Base-by-base conservation (phyloP, 148 eudicot species). In the Spergularia bocconei region DNA sequence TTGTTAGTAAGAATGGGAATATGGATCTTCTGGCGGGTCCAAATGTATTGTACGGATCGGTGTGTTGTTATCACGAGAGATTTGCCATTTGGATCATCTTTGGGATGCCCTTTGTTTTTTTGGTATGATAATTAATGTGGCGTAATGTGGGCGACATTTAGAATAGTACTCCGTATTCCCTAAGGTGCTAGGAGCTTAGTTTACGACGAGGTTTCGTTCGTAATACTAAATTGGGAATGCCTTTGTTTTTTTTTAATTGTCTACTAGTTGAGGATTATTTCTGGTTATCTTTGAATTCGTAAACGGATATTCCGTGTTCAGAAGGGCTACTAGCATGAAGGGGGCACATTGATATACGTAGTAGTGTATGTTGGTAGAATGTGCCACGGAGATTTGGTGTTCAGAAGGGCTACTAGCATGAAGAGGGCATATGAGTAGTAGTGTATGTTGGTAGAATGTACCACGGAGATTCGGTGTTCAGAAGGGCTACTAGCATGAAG, bases 21-120 rank as follows among this genome's bases (percentile, higher is more conserved):
- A 29, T 17, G 17, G 71, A 68, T 68, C 59, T 69, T 69, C 8
- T 13, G 33, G 7, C 12, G 55, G 71, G 71, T 68, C 60, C 72
- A 69, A 69, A 9, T 67, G 1, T 19, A 20, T 6, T 67, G 70
- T 63, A 36, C 48, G 44, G 48, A 36, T 63, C 11, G 14, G 14
- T 33, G 11, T 63, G 67, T 33, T 36, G 48, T 63, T 36, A 11
- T 29, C 67, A 12, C 1, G 29, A 63, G 17, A 63, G 67, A 63
- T 63, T 63, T 63, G 48, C 6, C 44, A 63, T 63, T 63, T 17
- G 21, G 20, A 63, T 63, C 67, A 15, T 33, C n/a, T 63, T 63
- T 14, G 67, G 44, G n/a, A n/a, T n/a, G n/a, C n/a, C n/a, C n/a
- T n/a, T n/a, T n/a, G n/a, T n/a, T n/a, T 63, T 60, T 29, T 15